Evolutionary conservation across 2,329 filamentous ascomycete species (phyloP), one percentile per base, ranked within the genome.

Genomic region (Penicillium sp.): DNA sequence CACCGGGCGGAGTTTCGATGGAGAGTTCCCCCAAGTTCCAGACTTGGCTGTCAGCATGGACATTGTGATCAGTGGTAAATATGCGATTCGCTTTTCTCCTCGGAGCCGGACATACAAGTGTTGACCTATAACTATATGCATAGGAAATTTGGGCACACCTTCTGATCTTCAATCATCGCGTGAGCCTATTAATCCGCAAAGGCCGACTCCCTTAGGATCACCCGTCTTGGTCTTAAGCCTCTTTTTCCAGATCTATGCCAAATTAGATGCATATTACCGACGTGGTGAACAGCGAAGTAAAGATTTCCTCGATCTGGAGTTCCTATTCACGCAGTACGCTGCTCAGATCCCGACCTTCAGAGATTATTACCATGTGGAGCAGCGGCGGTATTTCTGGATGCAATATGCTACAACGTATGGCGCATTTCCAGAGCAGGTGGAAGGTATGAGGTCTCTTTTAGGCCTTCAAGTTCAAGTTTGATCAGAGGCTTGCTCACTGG

Each of bases 11-110:
- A 61, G 47, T n/a, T 51, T 59, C 23, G 59, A 61, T 31, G 48
- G 42, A 26, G 59, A 61, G 26, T 61, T 61, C 31, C 56, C 59
- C 4, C 54, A 61, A 31, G 56, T 61, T 18, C 54, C 56, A 9
- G 59, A 61, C 39, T 46, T 61, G 50, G 59, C 59, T 10, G 56
- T 61, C 28, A 61, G 59, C 44, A 61, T 61, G 59, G 59, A 61
- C 14, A 56, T 61, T 21, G 59, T 61, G 14, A 61, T 61, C 18
- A 61, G 59, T 51, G 59, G 59, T 61, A 46, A 55, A 56, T 42
- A 28, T 28, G 24, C 24, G 24, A 28, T 19, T 21, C 7, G 5
- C 14, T 36, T 23, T 21, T 7, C 18, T 23, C 13, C 16, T 18
- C 40, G 16, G 18, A 19, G 13, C 18, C 11, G 42, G 11, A 45